These are phyloP conservation scores for Adansonia rubrostipa DNA, from an alignment of 441 rosid species.

Conservation along the genomic window DNA sequence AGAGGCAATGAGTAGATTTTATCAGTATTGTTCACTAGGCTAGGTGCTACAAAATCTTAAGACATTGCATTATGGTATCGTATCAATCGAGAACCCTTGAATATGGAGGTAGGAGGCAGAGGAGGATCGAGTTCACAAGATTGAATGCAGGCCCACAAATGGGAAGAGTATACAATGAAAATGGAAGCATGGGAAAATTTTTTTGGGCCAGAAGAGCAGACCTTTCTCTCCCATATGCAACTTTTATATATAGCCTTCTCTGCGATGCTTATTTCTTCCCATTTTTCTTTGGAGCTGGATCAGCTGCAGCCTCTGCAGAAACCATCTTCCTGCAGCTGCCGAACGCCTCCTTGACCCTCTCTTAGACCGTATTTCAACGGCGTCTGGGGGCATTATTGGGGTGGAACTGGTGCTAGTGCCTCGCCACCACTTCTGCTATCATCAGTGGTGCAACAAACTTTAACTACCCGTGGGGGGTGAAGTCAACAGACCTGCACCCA, in stretches of 20 bases:
- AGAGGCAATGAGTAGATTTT: background rate
- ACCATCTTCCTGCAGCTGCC: slow-evolving; percentile 34
- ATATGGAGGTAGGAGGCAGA: no score
- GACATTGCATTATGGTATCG: background rate
- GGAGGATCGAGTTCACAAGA: slow-evolving; percentile 51
- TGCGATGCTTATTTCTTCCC: slow-evolving; percentile 38
- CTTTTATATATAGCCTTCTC: slow-evolving; percentile 69
- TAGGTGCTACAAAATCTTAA: slow-evolving; percentile 32
- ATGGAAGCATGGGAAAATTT: slow-evolving; percentile 61
- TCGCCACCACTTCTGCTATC: background rate
- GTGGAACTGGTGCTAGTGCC: slow-evolving; percentile 24
- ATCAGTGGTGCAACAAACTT: no score
- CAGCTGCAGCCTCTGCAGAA: slow-evolving; percentile 28
- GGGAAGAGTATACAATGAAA: slow-evolving; percentile 30
- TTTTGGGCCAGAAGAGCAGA: slow-evolving; percentile 80
- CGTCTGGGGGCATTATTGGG: slow-evolving; percentile 51
- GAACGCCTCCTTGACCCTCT: slow-evolving; percentile 58
- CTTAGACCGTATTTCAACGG: slow-evolving; percentile 60
- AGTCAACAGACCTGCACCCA: slow-evolving; percentile 31
- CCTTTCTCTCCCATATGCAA: slow-evolving; percentile 89
- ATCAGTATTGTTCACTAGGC: slow-evolving; percentile 16
- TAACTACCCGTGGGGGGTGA: slow-evolving; percentile 28
- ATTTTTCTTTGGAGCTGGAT: slow-evolving; percentile 46
- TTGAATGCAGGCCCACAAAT: no score
- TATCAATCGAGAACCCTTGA: no score